These are phyloP conservation scores for Polysphondylium violaceum DNA, from an alignment of 78 protist genomes.

Conservation along the genomic window DNA sequence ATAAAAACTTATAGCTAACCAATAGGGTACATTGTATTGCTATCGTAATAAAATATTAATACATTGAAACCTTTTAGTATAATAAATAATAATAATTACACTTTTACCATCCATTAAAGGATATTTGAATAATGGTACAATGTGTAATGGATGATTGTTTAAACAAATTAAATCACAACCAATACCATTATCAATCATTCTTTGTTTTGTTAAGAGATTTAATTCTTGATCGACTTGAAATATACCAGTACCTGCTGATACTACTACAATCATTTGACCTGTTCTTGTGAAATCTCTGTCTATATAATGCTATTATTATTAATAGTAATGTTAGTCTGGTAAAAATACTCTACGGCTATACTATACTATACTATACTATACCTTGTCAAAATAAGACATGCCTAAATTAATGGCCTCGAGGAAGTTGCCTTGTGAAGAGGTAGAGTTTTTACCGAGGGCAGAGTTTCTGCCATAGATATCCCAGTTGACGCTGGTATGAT, in stretches of 20 bases:
- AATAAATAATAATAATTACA: not conserved
- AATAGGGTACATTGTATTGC: constrained; percentile 65
- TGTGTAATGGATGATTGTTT: constrained; percentile 74
- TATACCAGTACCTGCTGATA: constrained; percentile 90
- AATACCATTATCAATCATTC: constrained; percentile 89
- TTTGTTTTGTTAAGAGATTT: constrained; percentile 79
- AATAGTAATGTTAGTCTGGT: not conserved
- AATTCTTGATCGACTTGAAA: constrained; percentile 83
- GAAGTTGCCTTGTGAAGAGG: constrained; percentile 86
- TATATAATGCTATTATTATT: constrained; percentile 79
- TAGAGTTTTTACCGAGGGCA: constrained; percentile 78
- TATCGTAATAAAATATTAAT: not conserved
- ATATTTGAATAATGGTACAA: constrained; percentile 75
- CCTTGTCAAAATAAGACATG: constrained; percentile 82
- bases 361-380: not conserved
- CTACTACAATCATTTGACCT: constrained; percentile 87
- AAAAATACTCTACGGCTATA: not conserved
- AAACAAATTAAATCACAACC: constrained; percentile 85
- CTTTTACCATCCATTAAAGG: not conserved
- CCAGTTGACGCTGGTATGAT: constrained; percentile 72
- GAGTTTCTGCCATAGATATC: constrained; percentile 60
- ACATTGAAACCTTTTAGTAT: not conserved
- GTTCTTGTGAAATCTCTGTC: constrained; percentile 88
- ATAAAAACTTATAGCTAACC: constrained; percentile 74
- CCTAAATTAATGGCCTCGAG: constrained; percentile 88